Evolutionary conservation across 768 basidiomycete genomes (phyloP).

Genomic region (Boletus sensibilis): DNA sequence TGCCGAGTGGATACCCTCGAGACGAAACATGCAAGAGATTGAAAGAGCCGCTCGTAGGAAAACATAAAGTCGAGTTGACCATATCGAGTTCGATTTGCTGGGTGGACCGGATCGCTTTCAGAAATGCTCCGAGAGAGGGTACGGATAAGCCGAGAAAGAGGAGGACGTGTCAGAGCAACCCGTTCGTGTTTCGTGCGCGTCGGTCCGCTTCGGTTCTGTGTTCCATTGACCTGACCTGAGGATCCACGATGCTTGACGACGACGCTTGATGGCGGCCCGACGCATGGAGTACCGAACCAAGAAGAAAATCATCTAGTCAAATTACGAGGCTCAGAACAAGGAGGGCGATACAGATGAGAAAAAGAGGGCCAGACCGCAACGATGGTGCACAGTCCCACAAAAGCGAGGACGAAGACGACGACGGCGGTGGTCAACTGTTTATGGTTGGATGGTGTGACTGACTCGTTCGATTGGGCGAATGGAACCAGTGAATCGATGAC

Average conservation of each 20-base stretch:
- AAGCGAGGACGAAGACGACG: background rate
- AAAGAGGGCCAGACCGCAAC: slow-evolving; percentile 9
- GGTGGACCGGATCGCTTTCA: background rate
- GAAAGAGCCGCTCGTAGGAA: background rate
- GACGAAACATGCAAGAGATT: background rate
- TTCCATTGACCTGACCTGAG: slow-evolving; percentile 22
- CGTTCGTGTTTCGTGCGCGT: slow-evolving; percentile 6
- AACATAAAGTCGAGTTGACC: background rate
- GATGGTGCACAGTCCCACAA: slow-evolving; percentile 3
- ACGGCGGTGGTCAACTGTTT: background rate
- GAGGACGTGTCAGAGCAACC: slow-evolving; percentile 16
- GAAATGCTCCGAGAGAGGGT: slow-evolving; percentile 19
- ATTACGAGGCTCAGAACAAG: background rate
- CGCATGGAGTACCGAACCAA: slow-evolving; percentile 16
- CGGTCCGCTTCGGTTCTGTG: slow-evolving; percentile 13
- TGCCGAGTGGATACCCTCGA: background rate
- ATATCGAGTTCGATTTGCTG: background rate
- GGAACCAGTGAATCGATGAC: slow-evolving; percentile 17
- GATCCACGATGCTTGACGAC: slow-evolving; percentile 29
- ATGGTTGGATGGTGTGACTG: background rate
- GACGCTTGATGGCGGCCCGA: slow-evolving; percentile 18
- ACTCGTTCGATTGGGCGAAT: background rate
- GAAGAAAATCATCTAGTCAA: slow-evolving; percentile 12
- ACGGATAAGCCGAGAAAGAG: slow-evolving; percentile 16
- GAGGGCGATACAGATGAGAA: background rate